A percentile compares a stretch with the other conserved stretches of the same genome.
phyloP scores from a whole-genome alignment of 2,329 filamentous ascomycete species.

The Coniella lustricola region DNA sequence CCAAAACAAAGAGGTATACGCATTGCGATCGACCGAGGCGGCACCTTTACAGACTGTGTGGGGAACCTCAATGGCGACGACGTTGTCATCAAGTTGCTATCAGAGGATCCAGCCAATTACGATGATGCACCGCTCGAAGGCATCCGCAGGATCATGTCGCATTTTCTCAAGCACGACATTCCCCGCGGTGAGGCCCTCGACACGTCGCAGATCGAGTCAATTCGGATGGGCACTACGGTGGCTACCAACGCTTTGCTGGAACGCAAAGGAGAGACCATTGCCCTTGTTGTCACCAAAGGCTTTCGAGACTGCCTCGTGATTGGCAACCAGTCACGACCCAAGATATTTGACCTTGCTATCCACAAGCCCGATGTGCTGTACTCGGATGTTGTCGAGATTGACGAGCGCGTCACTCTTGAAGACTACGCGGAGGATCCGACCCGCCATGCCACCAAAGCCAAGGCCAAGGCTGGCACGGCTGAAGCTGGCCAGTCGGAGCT shows the following conservation, averaged over 20 bases:
- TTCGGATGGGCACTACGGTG: conserved; percentile 93
- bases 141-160: conserved; percentile 76
- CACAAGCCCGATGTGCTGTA: conserved; percentile 82
- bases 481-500: conserved; percentile 46
- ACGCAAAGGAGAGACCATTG: conserved; percentile 82
- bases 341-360: conserved; percentile 87
- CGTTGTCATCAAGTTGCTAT: conserved; percentile 54
- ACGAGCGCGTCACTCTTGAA: conserved; percentile 84
- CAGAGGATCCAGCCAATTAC: conserved; percentile 86
- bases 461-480: conserved; percentile 42
- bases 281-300: conserved; percentile 77
- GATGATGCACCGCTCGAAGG: conserved; percentile 85
- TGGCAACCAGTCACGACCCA: conserved; percentile 82
- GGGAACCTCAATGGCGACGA: conserved; percentile 56
- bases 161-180: conserved; percentile 68
- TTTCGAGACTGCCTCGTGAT: conserved; percentile 85
- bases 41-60: conserved; percentile 89
- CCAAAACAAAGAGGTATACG: conserved; percentile 52
- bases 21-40: conserved; percentile 73
- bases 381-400: conserved; percentile 76
- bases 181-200: conserved; percentile 74
- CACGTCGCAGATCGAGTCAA: conserved; percentile 77
- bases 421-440: conserved; percentile 85
- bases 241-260: conserved; percentile 89
- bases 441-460: conserved; percentile 47